Base-by-base conservation (phyloP, 495 filamentous ascomycete species). In the Aspergillus nidulans region DNA sequence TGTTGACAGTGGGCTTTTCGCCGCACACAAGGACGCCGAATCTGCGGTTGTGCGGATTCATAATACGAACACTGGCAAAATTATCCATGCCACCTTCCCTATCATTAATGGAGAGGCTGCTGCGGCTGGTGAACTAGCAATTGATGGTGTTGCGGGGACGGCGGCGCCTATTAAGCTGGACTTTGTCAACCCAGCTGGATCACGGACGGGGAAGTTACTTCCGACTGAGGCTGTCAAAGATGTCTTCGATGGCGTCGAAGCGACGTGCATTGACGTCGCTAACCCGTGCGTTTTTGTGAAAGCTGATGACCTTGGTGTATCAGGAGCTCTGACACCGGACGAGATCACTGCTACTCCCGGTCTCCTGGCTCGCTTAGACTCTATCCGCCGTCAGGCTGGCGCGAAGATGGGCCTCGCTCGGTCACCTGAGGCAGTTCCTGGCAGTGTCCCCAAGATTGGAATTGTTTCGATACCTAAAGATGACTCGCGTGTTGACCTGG, bases 221-320 rank as follows among this genome's bases (percentile, higher is more conserved):
- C 87, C 87, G 3, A 90, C 87, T 0, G 84, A 85, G 0, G 77
- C 77, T 32, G 65, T 67, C 1, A 63, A 76, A 6, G 83, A 91
- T 56, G 61, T 30, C 0, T 70, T 90, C 26, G 66, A 74, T 6
- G 77, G 80, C 2, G 65, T 82, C 0, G 61, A 70, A n/a, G 82
- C 78, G 2, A 81, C 71, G 8, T 77, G 75, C 36, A 76, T 89
- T 24, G 88, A 91, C 53, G 84, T 80, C 2, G 80, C 77, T 1
- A 89, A 89, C 55, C 87, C 87, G 0, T 81, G 82, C 30, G 77
- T 86, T 4, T 89, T 89, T 62, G 71, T 89, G 0, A 67, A 67
- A 7, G 80, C 80, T 1, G 59, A 59, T 1, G 79, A 82, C 58
- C 60, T 88, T 0, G 78, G 70, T 4, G 60, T 86, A 0, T 53